Evolutionary conservation across 2,329 filamentous ascomycete genomes (phyloP), one percentile per base, ranked within the genome.

Genomic region (Alternaria postmessia): DNA sequence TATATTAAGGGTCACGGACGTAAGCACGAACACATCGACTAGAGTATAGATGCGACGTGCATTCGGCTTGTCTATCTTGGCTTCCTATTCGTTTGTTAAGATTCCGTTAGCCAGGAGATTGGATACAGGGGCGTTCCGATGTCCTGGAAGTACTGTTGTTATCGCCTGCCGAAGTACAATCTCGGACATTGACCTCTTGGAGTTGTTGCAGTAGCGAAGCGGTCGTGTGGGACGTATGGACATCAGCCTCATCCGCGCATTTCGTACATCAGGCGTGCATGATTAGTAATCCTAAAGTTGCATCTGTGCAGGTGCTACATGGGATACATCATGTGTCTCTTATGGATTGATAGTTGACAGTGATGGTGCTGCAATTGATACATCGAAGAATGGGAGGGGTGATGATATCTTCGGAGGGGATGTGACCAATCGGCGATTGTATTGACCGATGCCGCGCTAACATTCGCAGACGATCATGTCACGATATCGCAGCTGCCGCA

Each of bases 401-500:
- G 20, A 48, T 48, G 46, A 48, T 48, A 30, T 48, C 30, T 36
- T 48, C 30, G 30, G 14, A 16, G 12, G 18, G 12, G 16, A 22
- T 14, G n/a, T 14, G 32, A 39, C 55, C 36, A 49, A 59, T 61
- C 64, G 64, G 64, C 54, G 30, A 34, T 53, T 57, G 52, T 55
- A 61, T 63, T 55, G 48, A 22, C 64, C 64, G 64, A 48, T n/a
- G 28, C 57, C 46, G 62, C 52, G 60, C 55, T 53, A 66, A 54
- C 38, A 52, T 63, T 61, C 41, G 60, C 59, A 56, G 57, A 63
- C 36, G 54, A 66, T 69, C 51, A 61, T 66, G 46, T 47, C 32
- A 67, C 62, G 41, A 62, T 58, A 55, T 51, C 26, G 46, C 44
- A 62, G 54, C 51, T 55, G 39, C 42, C 28, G 48, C 42, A 24